Conservation (phyloP, 2,329 filamentous ascomycete species). For the Fusarium algeriense region DNA sequence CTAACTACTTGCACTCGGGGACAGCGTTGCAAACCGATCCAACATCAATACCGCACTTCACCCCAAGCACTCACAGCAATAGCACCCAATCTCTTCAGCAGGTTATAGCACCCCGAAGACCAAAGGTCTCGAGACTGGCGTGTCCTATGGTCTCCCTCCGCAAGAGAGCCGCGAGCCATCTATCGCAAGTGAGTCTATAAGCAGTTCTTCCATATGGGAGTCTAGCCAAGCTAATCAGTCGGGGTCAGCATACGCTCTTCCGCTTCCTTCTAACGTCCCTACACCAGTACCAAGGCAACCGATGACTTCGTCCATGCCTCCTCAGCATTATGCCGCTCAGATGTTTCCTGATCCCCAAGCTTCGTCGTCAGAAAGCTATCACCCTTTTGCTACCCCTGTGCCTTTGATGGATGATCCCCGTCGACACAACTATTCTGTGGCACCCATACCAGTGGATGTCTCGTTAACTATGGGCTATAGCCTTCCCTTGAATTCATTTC, state of each 20-base stretch:
- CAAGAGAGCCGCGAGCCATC: slow-evolving; percentile 52
- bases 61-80: slow-evolving; percentile 42
- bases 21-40: slow-evolving; percentile 35
- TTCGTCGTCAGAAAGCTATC: slow-evolving; percentile 40
- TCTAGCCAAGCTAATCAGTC: slow-evolving; percentile 44
- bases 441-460: slow-evolving; percentile 36
- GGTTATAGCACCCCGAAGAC: slow-evolving; percentile 53
- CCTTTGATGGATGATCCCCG: slow-evolving; percentile 44
- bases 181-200: slow-evolving; percentile 50
- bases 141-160: slow-evolving; percentile 48
- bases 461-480: slow-evolving; percentile 43
- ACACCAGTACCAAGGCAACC: slow-evolving; percentile 38
- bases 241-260: slow-evolving; percentile 44
- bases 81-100: slow-evolving; percentile 54
- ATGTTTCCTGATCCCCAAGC: slow-evolving; percentile 39
- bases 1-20: slow-evolving; percentile 53
- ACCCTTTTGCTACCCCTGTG: slow-evolving; percentile 33
- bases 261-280: slow-evolving; percentile 43
- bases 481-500: slow-evolving; percentile 44
- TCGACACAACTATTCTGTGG: slow-evolving; percentile 44
- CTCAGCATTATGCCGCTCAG: slow-evolving; percentile 42
- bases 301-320: slow-evolving; percentile 41
- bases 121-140: slow-evolving; percentile 46
- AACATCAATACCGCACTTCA: slow-evolving; percentile 36
- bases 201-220: slow-evolving; percentile 52